Evolutionary conservation across 192 early-diverging fungal genomes (phyloP), one percentile per base, ranked within the genome.

Genomic region (Rhizophlyctis rosea): DNA sequence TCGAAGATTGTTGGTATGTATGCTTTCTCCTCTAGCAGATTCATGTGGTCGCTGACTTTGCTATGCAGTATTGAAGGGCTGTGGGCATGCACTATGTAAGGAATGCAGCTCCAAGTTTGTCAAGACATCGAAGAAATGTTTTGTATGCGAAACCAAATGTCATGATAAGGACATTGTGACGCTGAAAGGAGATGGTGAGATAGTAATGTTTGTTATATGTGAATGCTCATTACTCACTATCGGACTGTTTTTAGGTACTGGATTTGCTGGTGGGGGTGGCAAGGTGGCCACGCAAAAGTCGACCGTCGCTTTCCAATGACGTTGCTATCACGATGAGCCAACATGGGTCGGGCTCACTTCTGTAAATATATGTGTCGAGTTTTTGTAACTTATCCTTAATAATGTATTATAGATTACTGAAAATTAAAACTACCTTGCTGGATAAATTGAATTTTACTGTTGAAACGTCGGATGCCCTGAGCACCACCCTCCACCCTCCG

Each of bases 41-140:
- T 24, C 29, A n/a, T 32, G 34, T 68, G 16, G 5, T 30, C 25
- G 3, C 23, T 28, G 28, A 65, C 36, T 67, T 29, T 21, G 9
- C 31, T 59, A 36, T 16, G 21, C 49, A 77, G 87, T 90, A 9
- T 61, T 88, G 35, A 80, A 83, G 57, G 63, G 61, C 3, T 91
- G 90, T 58, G 90, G 90, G 14, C 90, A 91, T 69, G 86, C 87
- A 1, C 71, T 87, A 31, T 90, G 90, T 58, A 78, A 82, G 28
- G 68, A 68, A 30, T 91, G 90, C 54, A 76, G 82, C 48, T 66
- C 76, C 35, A 76, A 80, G 47, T 90, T 91, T 76, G 76, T 90
- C 2, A 82, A 79, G 61, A 81, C 86, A 51, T 68, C 86, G n/a
- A 77, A 81, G 47, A 76, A 74, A 49, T 91, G 90, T 55, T 84